Evolutionary conservation across 495 filamentous ascomycete species (phyloP), one percentile per base, ranked within the genome.

Genomic region (Xylaria telfairii): DNA sequence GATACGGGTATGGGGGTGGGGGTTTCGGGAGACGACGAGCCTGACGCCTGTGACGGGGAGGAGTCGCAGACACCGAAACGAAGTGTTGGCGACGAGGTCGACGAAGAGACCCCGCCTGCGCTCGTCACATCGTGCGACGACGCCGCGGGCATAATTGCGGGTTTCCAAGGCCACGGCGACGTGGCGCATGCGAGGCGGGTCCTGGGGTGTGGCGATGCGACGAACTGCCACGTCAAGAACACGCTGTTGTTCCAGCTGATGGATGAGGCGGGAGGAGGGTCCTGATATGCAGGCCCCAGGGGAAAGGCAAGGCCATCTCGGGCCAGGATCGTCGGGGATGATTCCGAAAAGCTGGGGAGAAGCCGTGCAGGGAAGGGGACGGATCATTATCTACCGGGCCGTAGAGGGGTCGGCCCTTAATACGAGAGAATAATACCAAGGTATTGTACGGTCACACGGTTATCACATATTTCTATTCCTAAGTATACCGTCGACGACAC

Each of bases 91-190:
- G 28, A 34, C 21, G 42, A 10, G 7, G 54, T 49, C 42, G 63
- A 51, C 4, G 49, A 49, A n/a, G n/a, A n/a, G n/a, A n/a, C n/a
- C 9, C 37, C 46, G 65, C 39, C 66, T 21, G 34, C 49, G 17
- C 63, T 70, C 42, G 71, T 75, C 32, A 78, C 64, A 54, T 67
- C 72, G 28, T 78, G 76, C 46, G 71, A 73, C n/a, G 70, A 54
- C 8, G 76, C 76, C 0, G 76, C 76, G 26, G 44, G n/a, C 42
- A 78, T 78, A 26, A 67, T 78, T 51, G 71, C 69, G 24, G 63
- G 56, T 9, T 57, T 78, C 28, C 59, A 72, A 34, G 72, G 74
- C 4, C 60, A 74, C 30, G 67, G 41, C 8, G 76, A 78, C n/a
- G 41, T 51, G 4, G 39, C 37, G 49, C 41, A 32, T 15, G 70